Evolutionary conservation across 345 rosid species (phyloP).

Genomic region (Laguncularia racemosa): DNA sequence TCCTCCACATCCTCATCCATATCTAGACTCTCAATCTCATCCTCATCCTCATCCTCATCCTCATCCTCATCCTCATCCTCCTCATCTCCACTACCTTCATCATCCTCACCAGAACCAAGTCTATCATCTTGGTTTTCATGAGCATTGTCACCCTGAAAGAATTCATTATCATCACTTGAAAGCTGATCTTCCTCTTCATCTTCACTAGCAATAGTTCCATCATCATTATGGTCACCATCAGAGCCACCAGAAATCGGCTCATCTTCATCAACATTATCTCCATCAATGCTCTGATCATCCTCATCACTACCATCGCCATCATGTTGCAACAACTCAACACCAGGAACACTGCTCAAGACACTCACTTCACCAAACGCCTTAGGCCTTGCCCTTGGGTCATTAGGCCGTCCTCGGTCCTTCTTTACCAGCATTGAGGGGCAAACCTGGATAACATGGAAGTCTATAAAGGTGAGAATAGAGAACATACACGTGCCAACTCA

Average conservation of each 20-base stretch:
- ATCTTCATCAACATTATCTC: constrained; percentile 24
- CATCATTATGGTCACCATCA: constrained; percentile 34
- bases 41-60: constrained; percentile 18
- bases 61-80: constrained; percentile 17
- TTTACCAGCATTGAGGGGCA: constrained; percentile 86
- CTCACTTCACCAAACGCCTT: constrained; percentile 74
- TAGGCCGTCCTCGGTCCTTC: constrained; percentile 92
- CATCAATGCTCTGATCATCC: constrained; percentile 23
- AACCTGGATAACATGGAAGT: constrained; percentile 34
- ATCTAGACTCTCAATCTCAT: constrained; percentile 21
- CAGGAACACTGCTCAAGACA: constrained; percentile 61
- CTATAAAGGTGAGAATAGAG: constrained; percentile 2
- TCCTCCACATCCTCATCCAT: constrained; percentile 15
- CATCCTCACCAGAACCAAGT: constrained; percentile 8
- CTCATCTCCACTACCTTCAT: constrained; percentile 15
- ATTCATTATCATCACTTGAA: constrained; percentile 23
- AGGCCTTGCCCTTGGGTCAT: constrained; percentile 64
- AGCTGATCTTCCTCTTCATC: constrained; percentile 37
- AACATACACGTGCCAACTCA: neutral
- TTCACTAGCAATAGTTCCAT: constrained; percentile 13
- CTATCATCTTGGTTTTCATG: constrained; percentile 13
- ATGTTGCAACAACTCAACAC: constrained; percentile 56
- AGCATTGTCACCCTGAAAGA: constrained; percentile 1
- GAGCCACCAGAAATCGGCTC: constrained; percentile 20
- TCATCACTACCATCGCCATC: constrained; percentile 27